Percentiles rank a stretch among this genome's conserved stretches.
phyloP scores from a whole-genome alignment of 176 grass and related monocot genomes.

The Ampelocalamus luodianensis region DNA sequence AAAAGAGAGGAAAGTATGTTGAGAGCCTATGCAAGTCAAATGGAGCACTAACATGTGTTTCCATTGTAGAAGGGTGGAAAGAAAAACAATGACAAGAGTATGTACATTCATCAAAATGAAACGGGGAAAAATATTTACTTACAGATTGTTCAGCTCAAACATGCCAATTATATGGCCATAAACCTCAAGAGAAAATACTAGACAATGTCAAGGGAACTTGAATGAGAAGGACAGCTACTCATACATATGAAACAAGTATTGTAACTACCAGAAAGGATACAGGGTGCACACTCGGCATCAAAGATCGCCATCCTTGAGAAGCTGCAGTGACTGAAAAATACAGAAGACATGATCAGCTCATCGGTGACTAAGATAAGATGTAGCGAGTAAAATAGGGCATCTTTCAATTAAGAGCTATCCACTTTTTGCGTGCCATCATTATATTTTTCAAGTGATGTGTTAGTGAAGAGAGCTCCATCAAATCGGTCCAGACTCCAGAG shows the following conservation, averaged over 20 bases:
- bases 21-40: constrained; percentile 21
- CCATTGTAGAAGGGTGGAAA: constrained; percentile 6
- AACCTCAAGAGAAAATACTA: constrained; percentile 94
- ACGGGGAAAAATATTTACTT: constrained; percentile 45
- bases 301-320: constrained; percentile 95
- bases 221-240: constrained; percentile 2
- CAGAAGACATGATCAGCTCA: constrained; percentile 10
- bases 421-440: neutral
- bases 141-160: constrained; percentile 99
- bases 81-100: constrained; percentile 33
- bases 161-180: constrained; percentile 97
- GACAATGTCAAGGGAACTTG: constrained; percentile 60
- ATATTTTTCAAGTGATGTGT: neutral
- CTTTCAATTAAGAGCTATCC: constrained; percentile 2
- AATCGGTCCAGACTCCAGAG: neutral
- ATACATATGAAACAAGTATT: constrained; percentile 4
- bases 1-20: constrained; percentile 2
- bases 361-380: no score
- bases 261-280: constrained; percentile 69
- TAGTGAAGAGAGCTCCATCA: neutral
- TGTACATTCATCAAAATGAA: constrained; percentile 27
- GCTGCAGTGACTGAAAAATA: constrained; percentile 78
- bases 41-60: constrained; percentile 17
- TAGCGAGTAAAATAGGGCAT: neutral
- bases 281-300: constrained; percentile 73